Evolutionary conservation across 352 stramenopile genomes (phyloP), one percentile per base, ranked within the genome.

Genomic region (Chrysophaeum taylorii): DNA sequence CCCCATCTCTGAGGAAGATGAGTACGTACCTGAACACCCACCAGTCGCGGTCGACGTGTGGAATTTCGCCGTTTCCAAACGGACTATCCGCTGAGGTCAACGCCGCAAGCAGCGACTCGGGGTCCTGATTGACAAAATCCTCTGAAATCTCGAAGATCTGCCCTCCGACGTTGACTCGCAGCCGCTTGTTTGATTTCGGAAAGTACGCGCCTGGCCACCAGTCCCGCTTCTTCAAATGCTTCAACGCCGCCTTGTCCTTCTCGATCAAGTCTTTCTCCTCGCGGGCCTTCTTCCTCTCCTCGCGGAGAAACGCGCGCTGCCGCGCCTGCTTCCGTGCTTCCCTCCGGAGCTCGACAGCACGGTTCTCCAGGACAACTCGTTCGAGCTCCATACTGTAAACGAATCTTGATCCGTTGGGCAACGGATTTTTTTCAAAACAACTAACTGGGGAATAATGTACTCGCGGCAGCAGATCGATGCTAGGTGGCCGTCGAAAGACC

Each of bases 21-120:
- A 85, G 62, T 31, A 85, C 66, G 41, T 81, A 74, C 1, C 80
- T 68, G 75, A 85, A 85, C 29, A 75, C 41, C 73, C 77, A 82
- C 77, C 80, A 84, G 62, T 84, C 79, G 42, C 79, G 64, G 69
- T 84, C 80, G 43, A 85, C 63, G 50, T 82, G 76, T n/a, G 79
- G 64, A n/a, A 74, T 53, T 21, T 41, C 5, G 52, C 7, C 27
- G 14, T 2, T 36, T n/a, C 7, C 52, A 15, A 80, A 48, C 31
- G 79, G 75, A 35, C 70, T 72, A 29, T 74, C 70, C 35, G 71
- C 61, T 16, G 74, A 60, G 25, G 64, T 72, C 16, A 85, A 63
- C 29, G 77, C 78, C n/a, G 77, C 79, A 2, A 85, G 71, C n/a
- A 85, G 70, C 50, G 63, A 78, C 27, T 45, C 63, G 29, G 73